Evolutionary conservation across 2,329 filamentous ascomycete genomes (phyloP).

Genomic region (Acrodontium crateriforme): DNA sequence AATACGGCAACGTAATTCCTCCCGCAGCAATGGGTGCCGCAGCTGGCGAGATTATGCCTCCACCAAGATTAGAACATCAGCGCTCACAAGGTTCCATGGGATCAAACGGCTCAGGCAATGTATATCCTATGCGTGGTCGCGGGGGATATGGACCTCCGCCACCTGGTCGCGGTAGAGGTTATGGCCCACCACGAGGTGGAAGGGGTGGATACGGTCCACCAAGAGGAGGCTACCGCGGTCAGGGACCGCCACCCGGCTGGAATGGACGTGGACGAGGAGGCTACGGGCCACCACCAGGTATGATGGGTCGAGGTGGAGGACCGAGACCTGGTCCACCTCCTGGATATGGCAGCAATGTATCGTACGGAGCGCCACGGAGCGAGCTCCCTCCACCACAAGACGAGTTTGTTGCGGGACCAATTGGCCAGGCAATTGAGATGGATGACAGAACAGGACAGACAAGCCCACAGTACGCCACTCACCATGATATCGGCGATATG

Average conservation of each 20-base stretch:
- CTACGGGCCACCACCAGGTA: slow-evolving; percentile 13
- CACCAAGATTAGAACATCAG: slow-evolving; percentile 33
- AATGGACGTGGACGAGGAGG: slow-evolving; percentile 15
- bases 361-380: slow-evolving; percentile 9
- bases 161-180: no score
- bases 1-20: slow-evolving; percentile 47
- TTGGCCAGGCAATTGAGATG: slow-evolving; percentile 67
- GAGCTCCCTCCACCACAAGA: slow-evolving; percentile 11
- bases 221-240: slow-evolving; percentile 26
- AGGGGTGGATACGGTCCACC: slow-evolving; percentile 41
- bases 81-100: slow-evolving; percentile 34
- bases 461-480: no score
- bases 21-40: slow-evolving; percentile 16
- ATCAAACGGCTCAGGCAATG: slow-evolving; percentile 21
- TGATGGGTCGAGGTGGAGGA: slow-evolving; percentile 19
- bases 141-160: slow-evolving; percentile 20
- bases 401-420: slow-evolving; percentile 18
- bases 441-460: slow-evolving; percentile 55
- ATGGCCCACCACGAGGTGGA: slow-evolving; percentile 39
- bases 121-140: slow-evolving; percentile 15
- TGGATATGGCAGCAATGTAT: slow-evolving; percentile 14
- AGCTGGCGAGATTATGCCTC: slow-evolving; percentile 22
- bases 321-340: slow-evolving; percentile 13
- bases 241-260: slow-evolving; percentile 20
- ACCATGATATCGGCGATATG: slow-evolving; percentile 58